Conservation (phyloP, 2,329 filamentous ascomycete genomes). For the Venturia asperata region DNA sequence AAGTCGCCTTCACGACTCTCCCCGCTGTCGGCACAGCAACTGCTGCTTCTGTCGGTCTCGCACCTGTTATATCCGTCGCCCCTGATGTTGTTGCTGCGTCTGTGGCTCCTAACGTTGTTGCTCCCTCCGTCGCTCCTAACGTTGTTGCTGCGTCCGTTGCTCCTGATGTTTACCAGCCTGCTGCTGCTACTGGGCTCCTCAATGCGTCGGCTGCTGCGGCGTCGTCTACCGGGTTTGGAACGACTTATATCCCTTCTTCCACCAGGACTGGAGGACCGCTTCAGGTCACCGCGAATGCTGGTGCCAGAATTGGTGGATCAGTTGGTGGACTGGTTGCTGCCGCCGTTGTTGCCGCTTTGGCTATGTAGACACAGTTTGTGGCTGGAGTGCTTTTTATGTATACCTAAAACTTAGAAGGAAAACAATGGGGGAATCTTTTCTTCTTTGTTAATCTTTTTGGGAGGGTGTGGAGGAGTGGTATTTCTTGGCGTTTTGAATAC, state of each 20-base stretch:
- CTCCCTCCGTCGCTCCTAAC: conserved; percentile 18
- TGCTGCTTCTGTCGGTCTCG: conserved; percentile 24
- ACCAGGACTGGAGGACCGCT: not conserved
- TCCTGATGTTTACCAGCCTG: not conserved
- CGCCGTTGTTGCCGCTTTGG: not conserved
- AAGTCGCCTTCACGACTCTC: conserved; percentile 29
- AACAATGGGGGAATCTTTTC: not conserved
- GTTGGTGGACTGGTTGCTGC: not conserved
- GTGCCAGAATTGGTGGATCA: not conserved
- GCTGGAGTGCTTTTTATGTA: too few relatives aligned
- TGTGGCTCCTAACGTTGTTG: conserved; percentile 21
- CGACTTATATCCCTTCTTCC: not conserved
- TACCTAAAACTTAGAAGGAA: too few relatives aligned
- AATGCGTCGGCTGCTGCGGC: not conserved
- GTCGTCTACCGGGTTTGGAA: not conserved
- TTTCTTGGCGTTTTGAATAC: not conserved
- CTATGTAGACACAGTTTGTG: not conserved
- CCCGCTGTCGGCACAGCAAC: conserved; percentile 24
- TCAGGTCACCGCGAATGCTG: conserved; percentile 9
- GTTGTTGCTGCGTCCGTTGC: not conserved
- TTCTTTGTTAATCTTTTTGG: not conserved
- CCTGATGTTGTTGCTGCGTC: not conserved
- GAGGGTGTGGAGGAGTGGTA: too few relatives aligned
- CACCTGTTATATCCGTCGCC: conserved; percentile 20
- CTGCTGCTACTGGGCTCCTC: not conserved